Evolutionary conservation across 805 yeast species (phyloP).

Genomic region (Saccharomyces paradoxus): DNA sequence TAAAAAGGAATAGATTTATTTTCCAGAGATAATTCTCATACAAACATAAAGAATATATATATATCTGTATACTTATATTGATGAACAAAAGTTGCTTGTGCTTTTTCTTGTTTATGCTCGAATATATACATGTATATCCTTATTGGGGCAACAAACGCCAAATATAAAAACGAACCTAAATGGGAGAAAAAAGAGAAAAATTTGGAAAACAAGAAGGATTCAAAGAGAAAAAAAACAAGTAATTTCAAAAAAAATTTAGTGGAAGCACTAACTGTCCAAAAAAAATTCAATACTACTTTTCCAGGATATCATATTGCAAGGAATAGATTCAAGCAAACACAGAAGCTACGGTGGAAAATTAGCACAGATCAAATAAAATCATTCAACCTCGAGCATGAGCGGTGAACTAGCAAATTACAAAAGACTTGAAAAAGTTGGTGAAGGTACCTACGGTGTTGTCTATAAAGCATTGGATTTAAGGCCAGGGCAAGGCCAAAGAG

Average conservation of each 20-base stretch:
- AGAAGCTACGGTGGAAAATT: background rate
- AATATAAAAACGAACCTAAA: background rate
- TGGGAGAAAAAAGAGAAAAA: background rate
- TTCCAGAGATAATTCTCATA: background rate
- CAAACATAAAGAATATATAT: background rate
- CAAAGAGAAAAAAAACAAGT: background rate
- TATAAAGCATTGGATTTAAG: conserved; percentile 83
- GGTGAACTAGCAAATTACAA: conserved; percentile 88
- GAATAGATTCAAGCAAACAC: background rate
- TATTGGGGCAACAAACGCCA: background rate
- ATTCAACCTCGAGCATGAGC: conserved; percentile 36
- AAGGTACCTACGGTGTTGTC: conserved; percentile 97
- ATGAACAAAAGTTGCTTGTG: background rate
- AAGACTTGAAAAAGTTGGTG: conserved; percentile 93
- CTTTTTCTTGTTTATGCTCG: background rate
- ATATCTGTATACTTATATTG: background rate
- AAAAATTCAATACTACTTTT: background rate
- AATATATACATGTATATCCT: background rate
- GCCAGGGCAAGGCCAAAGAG: conserved; percentile 54
- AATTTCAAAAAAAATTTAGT: background rate
- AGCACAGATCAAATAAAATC: background rate
- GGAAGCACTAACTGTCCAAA: background rate
- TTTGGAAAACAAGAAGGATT: background rate
- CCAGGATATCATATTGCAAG: background rate
- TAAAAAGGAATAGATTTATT: conserved; percentile 16